phyloP scores from a whole-genome alignment of 23 red algal species.

The Agarophyton chilense region DNA sequence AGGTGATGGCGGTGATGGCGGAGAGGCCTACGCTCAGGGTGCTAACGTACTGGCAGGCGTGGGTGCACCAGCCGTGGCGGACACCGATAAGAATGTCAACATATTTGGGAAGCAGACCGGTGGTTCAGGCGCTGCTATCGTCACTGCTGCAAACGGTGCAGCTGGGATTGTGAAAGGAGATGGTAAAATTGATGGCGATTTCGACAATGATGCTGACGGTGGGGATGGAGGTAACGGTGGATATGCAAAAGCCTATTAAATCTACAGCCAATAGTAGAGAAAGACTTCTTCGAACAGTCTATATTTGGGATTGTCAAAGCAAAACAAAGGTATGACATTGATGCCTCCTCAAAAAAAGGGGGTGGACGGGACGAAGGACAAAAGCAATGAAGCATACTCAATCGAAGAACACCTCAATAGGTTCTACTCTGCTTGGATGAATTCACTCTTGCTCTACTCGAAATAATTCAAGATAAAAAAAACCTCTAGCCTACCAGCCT shows the following conservation, averaged over 20 bases:
- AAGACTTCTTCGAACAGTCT: no score
- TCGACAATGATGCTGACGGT: background rate
- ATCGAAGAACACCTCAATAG: no score
- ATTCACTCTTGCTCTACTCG: no score
- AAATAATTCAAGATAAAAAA: no score
- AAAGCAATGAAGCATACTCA: no score
- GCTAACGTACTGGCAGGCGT: background rate
- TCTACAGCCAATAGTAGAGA: no score
- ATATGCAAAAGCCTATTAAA: background rate
- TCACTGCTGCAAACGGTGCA: background rate
- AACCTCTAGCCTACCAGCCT: no score
- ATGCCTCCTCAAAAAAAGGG: no score
- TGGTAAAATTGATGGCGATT: background rate
- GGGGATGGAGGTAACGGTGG: background rate
- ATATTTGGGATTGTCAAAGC: no score
- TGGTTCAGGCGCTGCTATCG: background rate
- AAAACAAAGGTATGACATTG: no score
- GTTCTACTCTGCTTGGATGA: no score
- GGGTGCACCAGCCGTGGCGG: background rate
- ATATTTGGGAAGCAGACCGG: background rate
- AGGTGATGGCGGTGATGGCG: background rate
- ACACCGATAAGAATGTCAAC: background rate
- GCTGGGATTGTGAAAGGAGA: background rate
- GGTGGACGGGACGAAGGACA: no score
- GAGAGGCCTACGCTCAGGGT: background rate